A percentile compares a stretch with the other conserved stretches of the same genome.
Evolutionary conservation across 2,329 filamentous ascomycete genomes (phyloP).

Genomic region (Microsporum ferrugineum): DNA sequence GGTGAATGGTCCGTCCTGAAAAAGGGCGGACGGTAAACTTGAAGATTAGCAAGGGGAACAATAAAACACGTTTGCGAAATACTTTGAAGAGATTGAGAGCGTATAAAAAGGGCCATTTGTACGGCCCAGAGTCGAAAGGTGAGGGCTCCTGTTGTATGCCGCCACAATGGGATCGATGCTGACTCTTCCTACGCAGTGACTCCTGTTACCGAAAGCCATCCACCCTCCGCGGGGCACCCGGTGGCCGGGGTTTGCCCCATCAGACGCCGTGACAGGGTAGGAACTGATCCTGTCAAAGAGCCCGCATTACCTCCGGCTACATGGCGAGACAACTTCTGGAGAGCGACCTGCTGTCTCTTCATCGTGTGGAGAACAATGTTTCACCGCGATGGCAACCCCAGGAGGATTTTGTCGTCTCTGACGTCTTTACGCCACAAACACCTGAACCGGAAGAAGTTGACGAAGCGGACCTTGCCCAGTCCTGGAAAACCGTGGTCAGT

Average conservation of each 20-base stretch:
- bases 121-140: not conserved
- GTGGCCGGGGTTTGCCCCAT: not conserved
- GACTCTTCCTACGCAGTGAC: not conserved
- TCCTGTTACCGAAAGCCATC: not conserved
- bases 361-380: conserved; percentile 4
- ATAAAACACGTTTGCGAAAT: not conserved
- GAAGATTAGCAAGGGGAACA: not conserved
- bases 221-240: not conserved
- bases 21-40: conserved; percentile 41
- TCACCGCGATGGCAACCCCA: conserved; percentile 10
- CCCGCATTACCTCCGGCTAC: not conserved
- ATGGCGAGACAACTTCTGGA: conserved; percentile 6
- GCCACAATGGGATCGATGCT: not conserved
- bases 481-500: not conserved
- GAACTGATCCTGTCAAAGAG: not conserved
- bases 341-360: conserved; percentile 6
- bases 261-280: not conserved
- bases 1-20: conserved; percentile 42
- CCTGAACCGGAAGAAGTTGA: conserved; percentile 1
- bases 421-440: conserved; percentile 16
- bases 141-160: not conserved
- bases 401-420: conserved; percentile 15
- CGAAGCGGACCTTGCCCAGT: not conserved
- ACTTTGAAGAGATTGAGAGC: not conserved
- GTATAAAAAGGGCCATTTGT: not conserved